Evolutionary conservation across 2,329 filamentous ascomycete species (phyloP), one percentile per base, ranked within the genome.

Genomic region (Fusarium hostae): DNA sequence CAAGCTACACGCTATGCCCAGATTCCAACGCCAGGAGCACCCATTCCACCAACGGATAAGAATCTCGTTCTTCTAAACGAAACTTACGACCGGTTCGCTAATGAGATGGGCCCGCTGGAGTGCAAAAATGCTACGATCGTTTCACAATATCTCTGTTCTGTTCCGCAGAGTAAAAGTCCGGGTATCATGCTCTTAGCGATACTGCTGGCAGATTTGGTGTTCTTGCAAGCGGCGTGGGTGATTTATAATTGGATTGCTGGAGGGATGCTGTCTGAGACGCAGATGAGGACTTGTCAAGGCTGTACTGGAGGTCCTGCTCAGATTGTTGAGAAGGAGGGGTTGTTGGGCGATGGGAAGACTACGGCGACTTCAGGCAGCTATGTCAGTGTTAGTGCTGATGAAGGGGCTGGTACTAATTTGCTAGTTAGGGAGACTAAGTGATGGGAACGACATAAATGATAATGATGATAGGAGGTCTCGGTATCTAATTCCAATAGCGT

Each of bases 161-260:
- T 71, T 9, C 69, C 69, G 2, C 35, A 62, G 34, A 59, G 52
- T 24, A 71, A 71, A 20, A 71, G 59, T 8, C 57, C 47, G 1
- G 63, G 67, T 2, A 47, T 69, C 1, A 71, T 71, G 69, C 40
- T 71, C 0, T 12, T 68, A 2, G 69, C 69, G 1, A 71, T 71
- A 4, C 13, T 71, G 5, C 55, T 71, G 2, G 69, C 67, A 16
- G 45, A 71, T 12, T 26, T 71, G 3, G 69, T 71, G 18, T 71
- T 71, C 20, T n/a, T 71, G 13, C 67, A 71, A 40, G 69, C 67
- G 8, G 47, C 67, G 4, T 71, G 69, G 69, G 67, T 15, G 16
- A 24, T 71, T 3, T 13, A 71, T 9, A 61, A 67, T 9, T 41
- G 54, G 63, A 15, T 51, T 9, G 59, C 69, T 3, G 63, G 55